A percentile compares a stretch with the other conserved stretches of the same genome.
phyloP scores from a whole-genome alignment of 768 basidiomycete genomes.

The Tulasnella sp. region DNA sequence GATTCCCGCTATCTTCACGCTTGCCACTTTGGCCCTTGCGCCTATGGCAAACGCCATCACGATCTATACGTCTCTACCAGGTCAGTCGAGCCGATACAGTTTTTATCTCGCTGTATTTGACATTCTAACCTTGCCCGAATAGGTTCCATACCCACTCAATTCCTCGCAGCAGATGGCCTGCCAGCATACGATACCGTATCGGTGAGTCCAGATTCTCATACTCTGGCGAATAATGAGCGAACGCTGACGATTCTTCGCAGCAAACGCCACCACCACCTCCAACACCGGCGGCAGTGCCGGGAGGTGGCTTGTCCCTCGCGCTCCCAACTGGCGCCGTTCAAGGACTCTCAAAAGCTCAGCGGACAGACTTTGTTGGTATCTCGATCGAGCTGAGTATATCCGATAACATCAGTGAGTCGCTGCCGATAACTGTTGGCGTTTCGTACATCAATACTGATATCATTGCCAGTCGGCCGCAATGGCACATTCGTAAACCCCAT shows the following conservation, averaged over 20 bases:
- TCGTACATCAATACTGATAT: constrained; percentile 22
- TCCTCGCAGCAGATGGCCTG: constrained; percentile 7
- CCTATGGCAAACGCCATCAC: constrained; percentile 8
- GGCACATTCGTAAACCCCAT: constrained; percentile 42
- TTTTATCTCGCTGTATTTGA: background rate
- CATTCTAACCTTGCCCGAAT: background rate
- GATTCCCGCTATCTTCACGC: too few species aligned
- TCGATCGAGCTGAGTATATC: constrained; percentile 67
- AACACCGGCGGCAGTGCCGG: background rate
- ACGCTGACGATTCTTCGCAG: background rate
- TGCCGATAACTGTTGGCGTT: constrained; percentile 30
- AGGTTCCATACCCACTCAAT: constrained; percentile 14
- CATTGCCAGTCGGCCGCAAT: constrained; percentile 39
- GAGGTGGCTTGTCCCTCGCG: background rate
- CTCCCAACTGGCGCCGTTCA: constrained; percentile 10
- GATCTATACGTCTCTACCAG: constrained; percentile 4
- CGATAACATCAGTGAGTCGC: constrained; percentile 47
- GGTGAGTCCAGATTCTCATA: background rate
- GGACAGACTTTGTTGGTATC: constrained; percentile 49
- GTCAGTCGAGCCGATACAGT: background rate
- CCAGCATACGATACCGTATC: constrained; percentile 14
- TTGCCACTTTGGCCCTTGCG: background rate
- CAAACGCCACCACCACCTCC: constrained; percentile 5
- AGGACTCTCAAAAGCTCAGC: constrained; percentile 20
- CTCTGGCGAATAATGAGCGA: background rate